Percentiles rank a stretch among this genome's conserved stretches.
Conservation (phyloP, 257 asterid genomes). For the Agastache rugosa region DNA sequence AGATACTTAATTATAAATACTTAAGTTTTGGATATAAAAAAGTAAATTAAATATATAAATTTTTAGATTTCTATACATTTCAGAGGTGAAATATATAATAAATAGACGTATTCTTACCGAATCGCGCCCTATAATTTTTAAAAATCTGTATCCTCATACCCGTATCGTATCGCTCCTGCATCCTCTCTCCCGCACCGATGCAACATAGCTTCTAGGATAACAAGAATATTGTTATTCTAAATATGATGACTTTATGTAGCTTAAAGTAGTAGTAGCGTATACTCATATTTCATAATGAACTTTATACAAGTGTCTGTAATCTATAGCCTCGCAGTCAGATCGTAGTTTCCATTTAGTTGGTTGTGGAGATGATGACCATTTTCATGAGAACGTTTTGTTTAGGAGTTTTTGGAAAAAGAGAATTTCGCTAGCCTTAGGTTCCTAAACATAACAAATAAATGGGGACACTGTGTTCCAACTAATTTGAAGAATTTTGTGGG, state of each 20-base stretch:
- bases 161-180: too few species aligned
- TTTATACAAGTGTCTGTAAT: constrained; percentile 31
- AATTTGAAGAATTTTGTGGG: constrained; percentile 1
- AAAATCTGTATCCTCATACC: too few species aligned
- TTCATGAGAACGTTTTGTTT: constrained; percentile 25
- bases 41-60: too few species aligned
- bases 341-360: not conserved
- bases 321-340: constrained; percentile 24
- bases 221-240: not conserved
- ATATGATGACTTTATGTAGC: not conserved
- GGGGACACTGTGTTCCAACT: not conserved
- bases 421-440: constrained; percentile 15
- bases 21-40: too few species aligned
- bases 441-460: constrained; percentile 13
- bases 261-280: not conserved
- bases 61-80: too few species aligned
- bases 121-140: too few species aligned
- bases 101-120: too few species aligned
- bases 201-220: not conserved
- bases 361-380: constrained; percentile 4
- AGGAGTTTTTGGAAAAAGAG: constrained; percentile 6
- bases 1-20: too few species aligned
- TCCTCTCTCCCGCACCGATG: too few species aligned
- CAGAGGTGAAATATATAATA: too few species aligned
- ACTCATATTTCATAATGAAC: not conserved